These are phyloP conservation scores for Aspergillus sp. DNA, from an alignment of 2,329 filamentous ascomycete genomes.

Conservation along the genomic window DNA sequence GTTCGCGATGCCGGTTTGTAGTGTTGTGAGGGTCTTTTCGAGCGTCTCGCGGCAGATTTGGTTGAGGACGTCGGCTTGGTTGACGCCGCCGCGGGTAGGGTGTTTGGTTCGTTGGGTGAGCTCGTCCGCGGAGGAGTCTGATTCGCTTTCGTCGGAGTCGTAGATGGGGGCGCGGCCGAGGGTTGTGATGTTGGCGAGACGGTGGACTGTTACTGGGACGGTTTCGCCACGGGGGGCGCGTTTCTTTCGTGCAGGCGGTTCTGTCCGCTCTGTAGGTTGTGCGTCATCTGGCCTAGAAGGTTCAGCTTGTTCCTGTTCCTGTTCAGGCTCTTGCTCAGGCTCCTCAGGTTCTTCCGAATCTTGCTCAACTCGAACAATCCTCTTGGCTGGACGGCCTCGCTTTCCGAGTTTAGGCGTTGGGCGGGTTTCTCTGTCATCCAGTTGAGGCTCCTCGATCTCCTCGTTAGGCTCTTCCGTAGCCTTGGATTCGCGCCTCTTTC, in stretches of 20 bases:
- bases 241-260: conserved; percentile 15
- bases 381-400: not conserved
- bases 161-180: conserved; percentile 16
- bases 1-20: conserved; percentile 36
- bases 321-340: conserved; percentile 3
- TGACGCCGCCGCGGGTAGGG: conserved; percentile 40
- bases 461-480: not conserved
- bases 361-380: not conserved
- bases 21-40: conserved; percentile 38
- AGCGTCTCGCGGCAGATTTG: conserved; percentile 47
- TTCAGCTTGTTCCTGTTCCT: conserved; percentile 2
- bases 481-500: conserved; percentile 1
- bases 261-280: conserved; percentile 5
- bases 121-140: conserved; percentile 25
- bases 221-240: conserved; percentile 29
- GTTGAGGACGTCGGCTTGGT: conserved; percentile 46
- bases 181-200: conserved; percentile 29
- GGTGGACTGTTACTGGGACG: conserved; percentile 37
- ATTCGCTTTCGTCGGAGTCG: conserved; percentile 18
- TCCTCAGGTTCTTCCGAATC: not conserved
- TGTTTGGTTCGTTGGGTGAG: conserved; percentile 28
- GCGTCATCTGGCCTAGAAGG: conserved; percentile 1
- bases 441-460: not conserved
- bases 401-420: not conserved
- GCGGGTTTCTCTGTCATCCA: not conserved